Base-by-base conservation (phyloP, 2,329 filamentous ascomycete species). In the Calonectria multiphialidica region DNA sequence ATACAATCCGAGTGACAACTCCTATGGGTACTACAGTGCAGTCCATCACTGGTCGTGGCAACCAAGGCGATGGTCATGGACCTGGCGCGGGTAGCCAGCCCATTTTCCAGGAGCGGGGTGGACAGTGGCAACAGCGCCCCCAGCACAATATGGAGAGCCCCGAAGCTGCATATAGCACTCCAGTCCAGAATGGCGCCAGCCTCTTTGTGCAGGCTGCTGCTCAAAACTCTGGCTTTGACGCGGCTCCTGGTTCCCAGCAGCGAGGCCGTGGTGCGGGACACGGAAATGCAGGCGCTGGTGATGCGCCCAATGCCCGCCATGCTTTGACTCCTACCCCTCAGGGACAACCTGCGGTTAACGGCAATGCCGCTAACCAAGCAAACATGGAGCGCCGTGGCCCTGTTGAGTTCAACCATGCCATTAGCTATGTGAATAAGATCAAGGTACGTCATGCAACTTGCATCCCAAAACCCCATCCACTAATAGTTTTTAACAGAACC, bases 351-450 rank as follows among this genome's bases (percentile, higher is more conserved):
- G 89, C 86, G 37, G 82, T 93, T 70, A 94, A 93, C 78, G 91
- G 91, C 53, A 88, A 88, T 72, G 89, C 88, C 25, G 85, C 87
- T 77, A 86, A 90, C 84, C 84, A 93, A 84, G 85, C 90, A 83
- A 85, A 89, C 84, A 85, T 94, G 82, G 96, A 97, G 83, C 97
- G 97, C 81, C 92, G 96, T 68, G 96, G 96, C 0, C 97, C 97
- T 1, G 97, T 99, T 21, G 97, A 99, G 81, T 99, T 99, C 84
- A 99, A 99, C 82, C 97, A 99, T 85, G 97, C 97, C 0, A 99
- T 99, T 75, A 98, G 96, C 83, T 99, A 99, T 80, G 97, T 99
- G 67, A 99, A 99, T 82, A 99, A 99, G 86, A 99, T 99, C 80
- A 99, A 99, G 93, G 96, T 97, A 86, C 83, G 90, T 78, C 37